Evolutionary conservation across 805 yeast genomes (phyloP), one percentile per base, ranked within the genome.

Genomic region (Ogataea philodendri): DNA sequence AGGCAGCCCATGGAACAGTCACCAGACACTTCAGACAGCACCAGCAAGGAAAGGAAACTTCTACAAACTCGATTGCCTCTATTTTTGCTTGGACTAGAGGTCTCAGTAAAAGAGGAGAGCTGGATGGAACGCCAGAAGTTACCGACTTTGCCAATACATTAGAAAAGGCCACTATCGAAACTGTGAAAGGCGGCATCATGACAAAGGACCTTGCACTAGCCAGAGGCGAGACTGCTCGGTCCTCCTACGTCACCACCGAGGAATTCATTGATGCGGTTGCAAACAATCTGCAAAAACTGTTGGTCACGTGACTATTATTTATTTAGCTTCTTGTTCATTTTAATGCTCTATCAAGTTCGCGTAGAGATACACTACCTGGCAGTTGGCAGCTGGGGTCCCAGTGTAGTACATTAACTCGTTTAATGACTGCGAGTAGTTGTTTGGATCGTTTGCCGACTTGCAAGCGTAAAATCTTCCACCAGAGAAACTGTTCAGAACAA

Each of bases 1-100:
- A 90, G 71, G 97, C 97, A 41, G 97, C 97, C n/a, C 97, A 90
- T 62, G 97, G 97, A 39, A 90, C 97, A 9, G 97, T 90, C 52
- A 90, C 97, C 30, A 84, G 97, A 69, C 97, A 90, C 64, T 90
- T 74, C 70, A 84, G 97, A 70, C 93, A 82, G 66, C 87, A 86
- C 66, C 97, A 90, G 69, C 85, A 84, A 66, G 97, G 97, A 49
- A 85, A 88, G 63, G 97, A 89, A 68, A 90, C 97, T 13, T 86
- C 96, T 5, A 90, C 97, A 40, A 90, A 90, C 68, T 89, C 97
- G 11, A 90, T 90, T 63, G 97, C 97, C 3, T 88, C 96, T 9
- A 90, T 90, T 51, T 90, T 83, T 58, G 97, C 97, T 19, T 90
- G 97, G 97, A 73, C 95, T 22, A 81, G 95, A 57, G 97, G 97